A percentile compares a stretch with the other conserved stretches of the same genome.
Conservation (phyloP, 495 filamentous ascomycete genomes). For the Aspergillus saccharolyticus region DNA sequence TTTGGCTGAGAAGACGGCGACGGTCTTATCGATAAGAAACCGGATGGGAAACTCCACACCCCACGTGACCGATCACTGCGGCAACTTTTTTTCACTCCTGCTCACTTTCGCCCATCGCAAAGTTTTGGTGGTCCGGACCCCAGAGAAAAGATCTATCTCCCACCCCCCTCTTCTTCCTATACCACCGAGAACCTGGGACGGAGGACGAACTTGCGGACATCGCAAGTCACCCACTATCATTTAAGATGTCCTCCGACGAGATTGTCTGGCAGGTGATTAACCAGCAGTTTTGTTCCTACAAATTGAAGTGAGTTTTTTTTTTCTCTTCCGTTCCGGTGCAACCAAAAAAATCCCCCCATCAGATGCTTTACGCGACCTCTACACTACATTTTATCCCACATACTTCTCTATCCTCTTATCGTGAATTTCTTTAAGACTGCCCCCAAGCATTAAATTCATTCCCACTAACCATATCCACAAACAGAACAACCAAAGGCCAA, state of each 20-base stretch:
- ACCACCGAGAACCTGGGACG: too few species aligned
- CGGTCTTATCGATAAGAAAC: conserved; percentile 32
- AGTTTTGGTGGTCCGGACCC: not conserved
- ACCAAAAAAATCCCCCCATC: conserved; percentile 1
- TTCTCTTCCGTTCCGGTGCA: conserved; percentile 4
- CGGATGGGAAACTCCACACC: not conserved
- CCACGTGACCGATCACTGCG: conserved; percentile 28
- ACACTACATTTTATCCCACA: not conserved
- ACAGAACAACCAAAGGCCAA: conserved; percentile 80
- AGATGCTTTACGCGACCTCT: not conserved
- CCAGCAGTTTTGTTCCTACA: conserved; percentile 95
- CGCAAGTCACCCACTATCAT: not conserved
- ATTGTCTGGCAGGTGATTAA: conserved; percentile 97
- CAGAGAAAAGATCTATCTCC: not conserved
- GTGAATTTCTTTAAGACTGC: too few species aligned
- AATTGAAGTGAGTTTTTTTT: conserved; percentile 67
- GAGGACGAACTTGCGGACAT: too few species aligned
- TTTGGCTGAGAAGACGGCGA: not conserved
- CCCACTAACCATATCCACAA: too few species aligned
- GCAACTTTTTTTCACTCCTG: conserved; percentile 34
- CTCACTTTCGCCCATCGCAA: conserved; percentile 10
- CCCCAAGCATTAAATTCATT: too few species aligned
- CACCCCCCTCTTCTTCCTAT: too few species aligned
- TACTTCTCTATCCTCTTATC: too few species aligned
- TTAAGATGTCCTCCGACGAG: conserved; percentile 78